Evolutionary conservation across 441 rosid genomes (phyloP).

Genomic region (Hura crepitans): DNA sequence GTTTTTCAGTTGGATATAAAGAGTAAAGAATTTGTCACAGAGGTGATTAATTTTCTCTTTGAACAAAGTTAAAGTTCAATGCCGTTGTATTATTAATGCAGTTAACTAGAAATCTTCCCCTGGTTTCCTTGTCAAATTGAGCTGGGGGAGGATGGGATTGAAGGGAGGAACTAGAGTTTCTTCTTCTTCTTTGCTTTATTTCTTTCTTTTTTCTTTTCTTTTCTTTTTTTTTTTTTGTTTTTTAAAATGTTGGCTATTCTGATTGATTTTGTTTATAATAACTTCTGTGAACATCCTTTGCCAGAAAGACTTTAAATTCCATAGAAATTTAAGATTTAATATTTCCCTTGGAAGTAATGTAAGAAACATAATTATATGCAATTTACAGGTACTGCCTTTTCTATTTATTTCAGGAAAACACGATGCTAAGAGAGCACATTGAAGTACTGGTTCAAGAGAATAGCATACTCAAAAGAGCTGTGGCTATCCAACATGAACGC

Average conservation of each 20-base stretch:
- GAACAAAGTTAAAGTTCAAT: background rate
- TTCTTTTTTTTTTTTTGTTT: background rate
- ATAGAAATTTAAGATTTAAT: background rate
- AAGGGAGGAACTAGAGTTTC: background rate
- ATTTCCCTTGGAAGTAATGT: background rate
- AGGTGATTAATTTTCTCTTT: background rate
- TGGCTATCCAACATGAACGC: conserved; percentile 79
- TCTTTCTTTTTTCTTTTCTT: too few species aligned
- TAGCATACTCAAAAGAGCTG: conserved; percentile 67
- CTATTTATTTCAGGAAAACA: conserved; percentile 45
- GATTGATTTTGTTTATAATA: background rate
- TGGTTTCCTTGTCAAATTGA: background rate
- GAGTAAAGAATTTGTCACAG: background rate
- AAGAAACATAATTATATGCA: background rate
- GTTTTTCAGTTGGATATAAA: background rate
- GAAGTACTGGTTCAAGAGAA: conserved; percentile 65
- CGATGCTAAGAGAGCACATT: conserved; percentile 59
- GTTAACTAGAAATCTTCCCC: background rate
- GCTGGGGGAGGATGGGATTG: background rate
- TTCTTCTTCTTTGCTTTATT: too few species aligned
- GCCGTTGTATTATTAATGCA: background rate
- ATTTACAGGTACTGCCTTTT: conserved; percentile 1
- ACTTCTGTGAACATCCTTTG: background rate
- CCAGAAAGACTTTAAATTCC: too few species aligned
- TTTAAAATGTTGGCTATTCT: background rate